These are phyloP conservation scores for Neurospora sp. DNA, from an alignment of 495 filamentous ascomycete genomes.

Conservation along the genomic window DNA sequence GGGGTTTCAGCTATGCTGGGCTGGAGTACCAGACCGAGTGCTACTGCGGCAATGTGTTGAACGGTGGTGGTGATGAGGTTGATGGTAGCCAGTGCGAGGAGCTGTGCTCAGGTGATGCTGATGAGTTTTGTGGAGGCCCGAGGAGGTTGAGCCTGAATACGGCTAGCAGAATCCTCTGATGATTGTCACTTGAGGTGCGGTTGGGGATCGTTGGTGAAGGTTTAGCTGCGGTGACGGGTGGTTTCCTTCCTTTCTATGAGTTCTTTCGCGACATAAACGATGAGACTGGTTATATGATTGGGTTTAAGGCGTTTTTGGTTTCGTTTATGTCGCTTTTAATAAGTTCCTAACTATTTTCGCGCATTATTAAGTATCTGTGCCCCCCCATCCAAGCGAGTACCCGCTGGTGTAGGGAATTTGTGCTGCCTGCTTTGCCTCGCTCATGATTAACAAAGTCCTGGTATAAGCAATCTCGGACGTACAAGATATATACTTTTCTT, in stretches of 20 bases:
- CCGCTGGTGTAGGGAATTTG: neutral
- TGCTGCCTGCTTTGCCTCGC: neutral
- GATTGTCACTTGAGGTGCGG: neutral
- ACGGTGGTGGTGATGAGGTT: neutral
- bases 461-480: neutral
- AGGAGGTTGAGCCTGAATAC: slow-evolving; percentile 1
- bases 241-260: neutral
- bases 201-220: neutral
- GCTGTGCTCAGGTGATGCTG: neutral
- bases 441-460: neutral
- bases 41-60: neutral
- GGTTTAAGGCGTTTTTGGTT: neutral
- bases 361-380: neutral
- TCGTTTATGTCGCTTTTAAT: neutral
- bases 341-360: neutral
- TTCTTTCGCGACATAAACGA: neutral
- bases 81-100: neutral
- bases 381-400: neutral
- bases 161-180: neutral
- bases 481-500: neutral
- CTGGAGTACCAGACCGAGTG: slow-evolving; percentile 3
- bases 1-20: slow-evolving; percentile 4
- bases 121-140: slow-evolving; percentile 1
- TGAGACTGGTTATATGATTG: neutral
- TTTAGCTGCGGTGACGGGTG: neutral